Evolutionary conservation across 768 basidiomycete genomes (phyloP).

Genomic region (Rhodotorula toruloides): DNA sequence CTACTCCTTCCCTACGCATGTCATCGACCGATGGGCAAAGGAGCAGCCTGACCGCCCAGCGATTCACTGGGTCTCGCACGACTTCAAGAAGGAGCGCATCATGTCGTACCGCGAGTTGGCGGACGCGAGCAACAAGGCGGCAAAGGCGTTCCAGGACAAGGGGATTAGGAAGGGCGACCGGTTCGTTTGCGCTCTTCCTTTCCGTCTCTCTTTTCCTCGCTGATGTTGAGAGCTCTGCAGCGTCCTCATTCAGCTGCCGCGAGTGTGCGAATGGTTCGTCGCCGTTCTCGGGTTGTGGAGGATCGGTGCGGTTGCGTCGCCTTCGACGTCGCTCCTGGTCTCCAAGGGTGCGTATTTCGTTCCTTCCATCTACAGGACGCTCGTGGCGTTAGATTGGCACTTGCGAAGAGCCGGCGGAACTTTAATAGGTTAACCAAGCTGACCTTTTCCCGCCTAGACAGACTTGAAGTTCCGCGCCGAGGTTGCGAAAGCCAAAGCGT

Average conservation of each 20-base stretch:
- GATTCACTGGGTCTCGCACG: constrained; percentile 28
- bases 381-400: no score
- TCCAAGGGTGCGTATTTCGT: constrained; percentile 22
- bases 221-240: background rate
- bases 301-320: constrained; percentile 25
- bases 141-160: constrained; percentile 9
- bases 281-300: constrained; percentile 26
- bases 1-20: constrained; percentile 26
- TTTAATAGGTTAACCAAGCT: background rate
- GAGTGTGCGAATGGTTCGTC: constrained; percentile 23
- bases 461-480: constrained; percentile 33
- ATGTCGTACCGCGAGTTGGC: constrained; percentile 22
- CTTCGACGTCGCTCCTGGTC: constrained; percentile 33
- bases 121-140: constrained; percentile 12
- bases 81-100: constrained; percentile 17
- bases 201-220: background rate
- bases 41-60: constrained; percentile 8
- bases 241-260: constrained; percentile 27
- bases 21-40: constrained; percentile 18
- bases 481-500: constrained; percentile 10
- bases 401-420: no score
- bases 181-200: constrained; percentile 5
- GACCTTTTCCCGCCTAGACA: background rate
- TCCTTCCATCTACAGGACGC: no score
- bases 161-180: constrained; percentile 37